Conservation (phyloP, 176 grass and related monocot species). For the Otatea glauca region DNA sequence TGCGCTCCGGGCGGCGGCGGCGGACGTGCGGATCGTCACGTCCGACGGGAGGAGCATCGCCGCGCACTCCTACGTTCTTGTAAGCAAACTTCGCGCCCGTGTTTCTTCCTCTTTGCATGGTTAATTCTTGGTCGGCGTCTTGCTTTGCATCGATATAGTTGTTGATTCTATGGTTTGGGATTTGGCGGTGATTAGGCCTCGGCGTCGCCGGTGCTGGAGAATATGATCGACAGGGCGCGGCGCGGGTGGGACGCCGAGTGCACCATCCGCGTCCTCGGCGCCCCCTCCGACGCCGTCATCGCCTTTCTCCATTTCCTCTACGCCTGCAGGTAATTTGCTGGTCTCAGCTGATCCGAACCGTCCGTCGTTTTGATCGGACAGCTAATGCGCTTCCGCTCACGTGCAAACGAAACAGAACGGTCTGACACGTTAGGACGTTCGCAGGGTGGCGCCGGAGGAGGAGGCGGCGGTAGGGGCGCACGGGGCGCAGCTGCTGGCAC, state of each 20-base stretch:
- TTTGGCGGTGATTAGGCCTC: slow-evolving; percentile 45
- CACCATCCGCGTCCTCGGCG: slow-evolving; percentile 65
- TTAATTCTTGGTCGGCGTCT: background rate
- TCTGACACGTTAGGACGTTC: background rate
- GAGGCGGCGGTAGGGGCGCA: slow-evolving; percentile 51
- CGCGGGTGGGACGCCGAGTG: slow-evolving; percentile 42
- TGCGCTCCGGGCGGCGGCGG: slow-evolving; percentile 47
- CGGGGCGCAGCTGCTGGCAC: slow-evolving; percentile 70
- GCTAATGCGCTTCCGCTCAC: background rate
- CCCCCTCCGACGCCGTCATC: slow-evolving; percentile 58
- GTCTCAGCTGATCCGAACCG: background rate
- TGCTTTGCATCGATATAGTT: background rate
- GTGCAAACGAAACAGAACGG: background rate
- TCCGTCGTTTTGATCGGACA: background rate
- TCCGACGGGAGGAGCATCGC: slow-evolving; percentile 78
- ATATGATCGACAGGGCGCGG: slow-evolving; percentile 59
- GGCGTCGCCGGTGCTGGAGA: slow-evolving; percentile 77
- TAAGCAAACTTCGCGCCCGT: slow-evolving; percentile 13
- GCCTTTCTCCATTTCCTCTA: slow-evolving; percentile 80
- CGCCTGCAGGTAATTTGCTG: slow-evolving; percentile 41
- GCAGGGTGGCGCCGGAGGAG: slow-evolving; percentile 17
- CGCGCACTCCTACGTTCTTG: slow-evolving; percentile 79
- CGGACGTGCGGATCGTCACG: slow-evolving; percentile 67
- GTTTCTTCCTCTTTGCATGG: background rate
- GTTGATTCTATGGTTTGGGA: background rate